Conservation (phyloP, 2,329 filamentous ascomycete genomes). For the Botrytis aclada region DNA sequence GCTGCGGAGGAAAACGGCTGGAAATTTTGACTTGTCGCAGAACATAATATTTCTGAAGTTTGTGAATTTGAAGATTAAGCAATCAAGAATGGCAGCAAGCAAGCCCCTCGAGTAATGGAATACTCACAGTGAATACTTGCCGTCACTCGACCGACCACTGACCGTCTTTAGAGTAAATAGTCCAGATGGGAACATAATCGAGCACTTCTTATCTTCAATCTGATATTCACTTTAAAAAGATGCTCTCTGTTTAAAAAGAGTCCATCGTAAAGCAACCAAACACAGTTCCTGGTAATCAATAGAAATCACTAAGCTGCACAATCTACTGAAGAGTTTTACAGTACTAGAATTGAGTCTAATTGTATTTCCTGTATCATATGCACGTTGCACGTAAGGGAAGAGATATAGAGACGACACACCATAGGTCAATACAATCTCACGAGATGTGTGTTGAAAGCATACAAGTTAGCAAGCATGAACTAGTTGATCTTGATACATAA, state of each 20-base stretch:
- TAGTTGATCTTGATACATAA: not conserved
- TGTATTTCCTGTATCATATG: not conserved
- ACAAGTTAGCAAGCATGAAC: too few relatives aligned
- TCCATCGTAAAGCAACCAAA: not conserved
- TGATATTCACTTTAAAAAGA: not conserved
- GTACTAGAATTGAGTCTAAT: not conserved
- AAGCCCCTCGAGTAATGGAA: not conserved
- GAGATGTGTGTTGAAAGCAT: not conserved
- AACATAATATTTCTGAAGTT: not conserved
- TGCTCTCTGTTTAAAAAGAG: not conserved
- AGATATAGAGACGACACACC: not conserved
- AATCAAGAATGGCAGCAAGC: not conserved
- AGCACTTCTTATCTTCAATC: not conserved
- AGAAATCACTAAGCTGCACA: not conserved
- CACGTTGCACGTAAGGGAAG: too few relatives aligned
- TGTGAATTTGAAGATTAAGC: not conserved
- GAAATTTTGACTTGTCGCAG: not conserved
- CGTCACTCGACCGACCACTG: not conserved
- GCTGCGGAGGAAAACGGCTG: not conserved
- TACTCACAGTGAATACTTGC: slow-evolving; percentile 1
- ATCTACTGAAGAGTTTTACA: not conserved
- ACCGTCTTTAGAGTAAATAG: not conserved
- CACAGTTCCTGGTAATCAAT: not conserved
- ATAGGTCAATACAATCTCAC: not conserved
- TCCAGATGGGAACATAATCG: not conserved